Conservation (phyloP, 495 filamentous ascomycete species). For the Aspergillus cavernicola region DNA sequence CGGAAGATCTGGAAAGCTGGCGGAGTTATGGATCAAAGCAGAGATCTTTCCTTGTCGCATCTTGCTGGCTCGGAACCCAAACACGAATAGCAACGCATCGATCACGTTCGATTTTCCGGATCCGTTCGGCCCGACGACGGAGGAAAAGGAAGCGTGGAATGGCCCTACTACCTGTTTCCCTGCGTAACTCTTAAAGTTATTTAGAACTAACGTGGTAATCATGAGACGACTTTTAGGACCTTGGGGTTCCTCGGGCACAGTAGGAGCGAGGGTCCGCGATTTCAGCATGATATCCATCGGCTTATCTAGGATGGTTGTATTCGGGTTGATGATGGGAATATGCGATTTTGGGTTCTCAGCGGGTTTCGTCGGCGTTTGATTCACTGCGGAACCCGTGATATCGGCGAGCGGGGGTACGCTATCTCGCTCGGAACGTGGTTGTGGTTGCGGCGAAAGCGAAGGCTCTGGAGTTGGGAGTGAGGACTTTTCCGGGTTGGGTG, state of each 20-base stretch:
- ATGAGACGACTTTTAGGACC: conserved; percentile 81
- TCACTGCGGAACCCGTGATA: conserved; percentile 69
- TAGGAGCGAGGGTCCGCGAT: conserved; percentile 66
- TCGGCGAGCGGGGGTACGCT: conserved; percentile 67
- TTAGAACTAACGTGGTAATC: conserved; percentile 83
- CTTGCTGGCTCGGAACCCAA: conserved; percentile 97
- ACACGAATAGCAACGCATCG: conserved; percentile 95
- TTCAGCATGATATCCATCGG: conserved; percentile 95
- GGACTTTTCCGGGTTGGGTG: conserved; percentile 40
- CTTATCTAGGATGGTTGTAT: conserved; percentile 73
- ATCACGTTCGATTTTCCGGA: conserved; percentile 99
- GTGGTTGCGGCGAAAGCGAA: conserved; percentile 49
- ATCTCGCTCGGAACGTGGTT: conserved; percentile 44
- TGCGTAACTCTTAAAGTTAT: conserved; percentile 98
- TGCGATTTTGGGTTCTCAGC: conserved; percentile 39
- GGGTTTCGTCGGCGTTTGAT: conserved; percentile 47
- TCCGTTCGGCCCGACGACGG: conserved; percentile 95
- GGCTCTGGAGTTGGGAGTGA: conserved; percentile 59
- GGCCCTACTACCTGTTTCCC: conserved; percentile 93
- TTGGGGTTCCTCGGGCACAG: conserved; percentile 61
- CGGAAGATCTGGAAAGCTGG: conserved; percentile 75
- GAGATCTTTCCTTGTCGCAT: conserved; percentile 99
- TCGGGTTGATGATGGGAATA: conserved; percentile 65
- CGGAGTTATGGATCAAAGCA: conserved; percentile 94
- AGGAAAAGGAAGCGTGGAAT: conserved; percentile 97